A percentile compares a stretch with the other conserved stretches of the same genome.
phyloP scores from a whole-genome alignment of 2,329 filamentous ascomycete genomes.

The Sordariomycetes sp. region DNA sequence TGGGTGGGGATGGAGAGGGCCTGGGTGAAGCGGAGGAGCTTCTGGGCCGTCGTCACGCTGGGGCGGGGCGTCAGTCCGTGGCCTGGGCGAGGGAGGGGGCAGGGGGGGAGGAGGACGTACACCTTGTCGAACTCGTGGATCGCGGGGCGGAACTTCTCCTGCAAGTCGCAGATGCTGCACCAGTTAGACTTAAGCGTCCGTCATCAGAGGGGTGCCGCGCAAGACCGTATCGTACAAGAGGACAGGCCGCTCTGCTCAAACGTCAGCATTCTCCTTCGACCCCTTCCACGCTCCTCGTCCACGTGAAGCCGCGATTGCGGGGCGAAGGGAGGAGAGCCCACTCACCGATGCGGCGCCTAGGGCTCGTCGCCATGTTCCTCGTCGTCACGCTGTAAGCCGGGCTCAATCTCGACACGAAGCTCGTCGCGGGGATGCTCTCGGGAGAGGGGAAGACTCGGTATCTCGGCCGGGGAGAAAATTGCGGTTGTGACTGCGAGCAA shows the following conservation, averaged over 20 bases:
- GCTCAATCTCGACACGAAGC: no score
- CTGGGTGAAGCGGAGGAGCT: conserved; percentile 52
- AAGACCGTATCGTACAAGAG: conserved; percentile 25
- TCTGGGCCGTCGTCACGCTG: conserved; percentile 53
- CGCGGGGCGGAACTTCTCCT: conserved; percentile 77
- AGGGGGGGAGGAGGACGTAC: conserved; percentile 25
- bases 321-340: not conserved
- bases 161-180: conserved; percentile 76
- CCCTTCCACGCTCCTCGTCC: no score
- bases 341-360: conserved; percentile 1
- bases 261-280: not conserved
- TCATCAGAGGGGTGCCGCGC: not conserved
- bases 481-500: not conserved
- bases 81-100: not conserved
- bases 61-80: not conserved
- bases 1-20: conserved; percentile 65
- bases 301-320: no score
- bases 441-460: not conserved
- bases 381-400: not conserved
- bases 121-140: conserved; percentile 81
- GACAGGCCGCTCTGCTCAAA: conserved; percentile 24
- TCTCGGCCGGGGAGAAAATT: not conserved
- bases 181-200: not conserved
- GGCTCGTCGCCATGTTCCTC: not conserved
- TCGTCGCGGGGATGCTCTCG: no score